Base-by-base conservation (phyloP, 2,329 filamentous ascomycete genomes). In the Sporothrix mexicana region DNA sequence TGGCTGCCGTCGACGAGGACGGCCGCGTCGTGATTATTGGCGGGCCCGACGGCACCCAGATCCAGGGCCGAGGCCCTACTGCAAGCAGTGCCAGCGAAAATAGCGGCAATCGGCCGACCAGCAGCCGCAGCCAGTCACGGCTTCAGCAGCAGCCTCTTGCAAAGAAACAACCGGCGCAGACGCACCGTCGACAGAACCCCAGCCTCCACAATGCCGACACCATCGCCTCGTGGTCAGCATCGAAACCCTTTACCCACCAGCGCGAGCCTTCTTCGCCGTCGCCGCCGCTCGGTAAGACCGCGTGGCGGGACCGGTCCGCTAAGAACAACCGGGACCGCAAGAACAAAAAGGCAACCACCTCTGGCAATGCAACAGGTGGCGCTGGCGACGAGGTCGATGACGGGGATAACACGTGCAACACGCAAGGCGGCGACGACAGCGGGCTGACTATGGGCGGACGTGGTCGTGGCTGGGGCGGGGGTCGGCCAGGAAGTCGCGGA, bases 1-100 rank as follows among this genome's bases (percentile, higher is more conserved):
- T 98, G 74, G 95, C 95, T 0, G 90, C 92, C 10, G 88, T 98
- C 70, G 94, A 75, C 49, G 61, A 47, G 43, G 49, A 67, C 72
- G 74, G 74, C 51, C 30, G 73, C 47, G 68, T 75, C 17, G 69
- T 75, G 25, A 66, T 72, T 20, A 64, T 73, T 6, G 73, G 75
- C 68, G 73, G 73, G 7, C 47, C 70, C 23, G 72, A 73, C 69
- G 74, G 74, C 49, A 55, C 41, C 1, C 71, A 61, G n/a, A 62
- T 71, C 53, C 70, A 72, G 70, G 71, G 73, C 71, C 62, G 73
- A 10, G 71, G 73, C n/a, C n/a, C 12, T 23, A 73, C 71, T 0
- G 71, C 71, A 5, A 69, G 59, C 67, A 67, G 47, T n/a, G 67
- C 57, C 47, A 73, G 72, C 61, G 20, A 68, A 45, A 45, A 25